Percentiles rank a stretch among this genome's conserved stretches.
Conservation (phyloP, 2,329 filamentous ascomycete genomes). For the Aspergillus calidoustus region DNA sequence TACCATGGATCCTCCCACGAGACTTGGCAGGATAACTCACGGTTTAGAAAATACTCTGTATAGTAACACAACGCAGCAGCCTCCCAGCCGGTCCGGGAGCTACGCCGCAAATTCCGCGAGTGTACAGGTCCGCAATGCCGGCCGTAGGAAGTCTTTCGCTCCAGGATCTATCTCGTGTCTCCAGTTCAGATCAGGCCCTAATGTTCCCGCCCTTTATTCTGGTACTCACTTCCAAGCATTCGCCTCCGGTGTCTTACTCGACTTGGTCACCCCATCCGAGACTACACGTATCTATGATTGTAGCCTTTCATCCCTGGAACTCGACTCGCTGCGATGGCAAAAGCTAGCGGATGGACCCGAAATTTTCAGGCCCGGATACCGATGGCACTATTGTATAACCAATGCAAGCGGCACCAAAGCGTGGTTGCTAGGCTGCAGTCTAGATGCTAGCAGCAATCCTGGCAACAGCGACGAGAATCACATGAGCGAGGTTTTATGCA, state of each 20-base stretch:
- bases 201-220: slow-evolving; percentile 84
- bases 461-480: slow-evolving; percentile 83
- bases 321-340: slow-evolving; percentile 88
- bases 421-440: slow-evolving; percentile 92
- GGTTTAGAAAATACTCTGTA: slow-evolving; percentile 40
- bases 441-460: slow-evolving; percentile 70
- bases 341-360: slow-evolving; percentile 93
- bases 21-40: slow-evolving; percentile 42
- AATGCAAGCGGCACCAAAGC: slow-evolving; percentile 95
- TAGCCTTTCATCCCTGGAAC: slow-evolving; percentile 84
- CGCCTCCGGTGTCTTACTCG: slow-evolving; percentile 87
- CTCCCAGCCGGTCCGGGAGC: slow-evolving; percentile 45
- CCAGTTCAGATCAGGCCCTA: slow-evolving; percentile 84
- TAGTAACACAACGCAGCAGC: slow-evolving; percentile 42
- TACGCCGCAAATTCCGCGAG: slow-evolving; percentile 77
- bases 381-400: slow-evolving; percentile 98
- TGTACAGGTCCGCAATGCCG: slow-evolving; percentile 59
- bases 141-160: slow-evolving; percentile 61
- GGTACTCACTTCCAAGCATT: slow-evolving; percentile 96
- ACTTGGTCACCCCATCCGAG: slow-evolving; percentile 90
- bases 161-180: slow-evolving; percentile 88
- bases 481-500: slow-evolving; percentile 89
- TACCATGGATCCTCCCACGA: slow-evolving; percentile 49
- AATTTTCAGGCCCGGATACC: slow-evolving; percentile 87
- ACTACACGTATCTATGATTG: slow-evolving; percentile 87